Percentiles rank a stretch among this genome's conserved stretches.
Conservation (phyloP, 768 basidiomycete genomes). For the Mycena latifolia region DNA sequence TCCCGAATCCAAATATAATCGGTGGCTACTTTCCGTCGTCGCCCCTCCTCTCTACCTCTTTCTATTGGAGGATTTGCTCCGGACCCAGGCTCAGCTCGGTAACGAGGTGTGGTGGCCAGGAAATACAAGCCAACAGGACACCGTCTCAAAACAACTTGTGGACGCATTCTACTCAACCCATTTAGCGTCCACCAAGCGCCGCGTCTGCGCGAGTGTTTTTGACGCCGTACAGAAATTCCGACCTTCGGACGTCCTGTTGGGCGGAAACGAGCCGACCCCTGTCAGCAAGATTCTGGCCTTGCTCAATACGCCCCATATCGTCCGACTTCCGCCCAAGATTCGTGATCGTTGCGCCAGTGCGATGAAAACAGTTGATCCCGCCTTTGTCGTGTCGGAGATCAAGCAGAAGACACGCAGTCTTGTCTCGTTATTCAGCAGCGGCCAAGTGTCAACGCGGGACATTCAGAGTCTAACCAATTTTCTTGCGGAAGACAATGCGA, state of each 20-base stretch:
- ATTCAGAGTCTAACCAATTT: constrained; percentile 44
- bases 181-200: constrained; percentile 39
- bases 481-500: constrained; percentile 33
- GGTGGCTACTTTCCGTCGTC: constrained; percentile 53
- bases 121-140: constrained; percentile 31
- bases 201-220: constrained; percentile 44
- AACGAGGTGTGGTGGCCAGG: constrained; percentile 54
- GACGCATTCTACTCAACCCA: constrained; percentile 47
- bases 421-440: constrained; percentile 22
- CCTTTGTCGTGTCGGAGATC: constrained; percentile 44
- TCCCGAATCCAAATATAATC: constrained; percentile 54
- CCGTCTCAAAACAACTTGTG: constrained; percentile 36
- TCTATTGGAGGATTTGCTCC: constrained; percentile 50
- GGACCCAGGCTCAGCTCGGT: constrained; percentile 29
- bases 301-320: constrained; percentile 39
- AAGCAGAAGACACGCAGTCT: constrained; percentile 25
- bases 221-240: constrained; percentile 25
- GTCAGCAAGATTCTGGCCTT: constrained; percentile 40
- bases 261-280: constrained; percentile 35
- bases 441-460: constrained; percentile 35
- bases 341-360: constrained; percentile 33
- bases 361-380: constrained; percentile 41
- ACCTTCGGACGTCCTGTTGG: constrained; percentile 40
- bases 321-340: constrained; percentile 38
- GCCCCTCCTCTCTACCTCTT: constrained; percentile 54